Evolutionary conservation across 2,329 filamentous ascomycete genomes (phyloP), one percentile per base, ranked within the genome.

Genomic region (Pseudocercospora fuligena): DNA sequence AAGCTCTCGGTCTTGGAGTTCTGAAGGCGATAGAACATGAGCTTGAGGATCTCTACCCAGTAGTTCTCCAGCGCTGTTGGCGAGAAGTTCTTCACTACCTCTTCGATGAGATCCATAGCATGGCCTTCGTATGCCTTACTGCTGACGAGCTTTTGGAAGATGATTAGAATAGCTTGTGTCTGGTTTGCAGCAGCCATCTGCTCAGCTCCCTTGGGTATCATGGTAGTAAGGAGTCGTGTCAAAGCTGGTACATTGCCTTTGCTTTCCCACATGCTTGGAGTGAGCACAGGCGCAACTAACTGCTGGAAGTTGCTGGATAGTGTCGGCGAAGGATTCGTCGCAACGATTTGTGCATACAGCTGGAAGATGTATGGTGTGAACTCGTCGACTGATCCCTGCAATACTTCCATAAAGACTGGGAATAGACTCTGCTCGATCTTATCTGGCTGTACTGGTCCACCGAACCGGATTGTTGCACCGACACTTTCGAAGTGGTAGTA

Each of bases 361-460:
- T 99, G 95, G 85, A 99, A 97, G 62, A 98, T 89, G 74, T 98
- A 99, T 5, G 94, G 95, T 76, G 93, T 90, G 77, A 99, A 99
- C 81, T 99, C 95, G 71, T 93, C 90, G 27, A 98, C 90, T 74
- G 95, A 92, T 70, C 92, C 90, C 21, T 88, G 86, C 33, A 99
- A 85, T 60, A 97, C 90, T 64, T 86, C 85, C 65, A 92, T 90
- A 77, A 98, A 95, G 0, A 94, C 92, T 62, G 88, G 85, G 84
- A 95, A 97, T 1, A 99, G 85, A 65, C 89, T 89, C 67, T 89
- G 86, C 76, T 97, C 93, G 60, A 98, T 87, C 73, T 91, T 89
- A 29, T 88, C 86, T 9, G 92, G 88, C 70, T 92, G 88, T 2
- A 85, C 84, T 68, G 82, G 90, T 76, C 85, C 92, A 81, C 85